These are phyloP conservation scores for Eucalyptus pauciflora DNA, from an alignment of 345 rosid species.

Conservation along the genomic window DNA sequence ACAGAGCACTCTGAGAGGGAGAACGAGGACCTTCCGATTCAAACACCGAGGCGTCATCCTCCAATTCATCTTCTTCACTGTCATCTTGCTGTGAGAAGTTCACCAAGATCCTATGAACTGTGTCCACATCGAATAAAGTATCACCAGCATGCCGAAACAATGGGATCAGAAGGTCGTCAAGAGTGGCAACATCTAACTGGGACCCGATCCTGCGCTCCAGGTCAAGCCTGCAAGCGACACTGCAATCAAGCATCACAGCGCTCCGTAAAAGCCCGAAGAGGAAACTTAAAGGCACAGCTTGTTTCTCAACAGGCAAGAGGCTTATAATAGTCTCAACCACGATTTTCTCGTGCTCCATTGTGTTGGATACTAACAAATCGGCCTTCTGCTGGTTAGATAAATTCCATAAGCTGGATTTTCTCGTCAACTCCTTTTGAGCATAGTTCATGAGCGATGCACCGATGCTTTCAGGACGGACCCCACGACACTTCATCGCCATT, in stretches of 20 bases:
- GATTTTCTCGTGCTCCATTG: constrained; percentile 48
- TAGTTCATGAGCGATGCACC: constrained; percentile 80
- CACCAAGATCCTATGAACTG: constrained; percentile 84
- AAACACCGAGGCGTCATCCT: constrained; percentile 71
- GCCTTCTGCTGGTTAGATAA: constrained; percentile 34
- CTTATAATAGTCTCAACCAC: constrained; percentile 79
- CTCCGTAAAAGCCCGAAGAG: constrained; percentile 86
- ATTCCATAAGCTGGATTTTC: constrained; percentile 59
- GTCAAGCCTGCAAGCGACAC: constrained; percentile 71
- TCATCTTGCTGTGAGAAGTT: constrained; percentile 93
- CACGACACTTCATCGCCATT: constrained; percentile 90
- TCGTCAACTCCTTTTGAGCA: constrained; percentile 86
- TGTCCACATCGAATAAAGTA: constrained; percentile 87
- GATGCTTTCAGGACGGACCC: constrained; percentile 93
- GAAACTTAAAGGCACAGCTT: constrained; percentile 72
- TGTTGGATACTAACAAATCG: constrained; percentile 19
- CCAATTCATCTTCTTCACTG: constrained; percentile 80
- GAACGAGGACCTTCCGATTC: constrained; percentile 75
- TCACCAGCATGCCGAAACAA: constrained; percentile 79
- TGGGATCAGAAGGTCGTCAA: constrained; percentile 89
- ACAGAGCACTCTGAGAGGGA: constrained; percentile 73
- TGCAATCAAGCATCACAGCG: constrained; percentile 78
- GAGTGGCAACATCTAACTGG: constrained; percentile 79
- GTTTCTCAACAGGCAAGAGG: constrained; percentile 85
- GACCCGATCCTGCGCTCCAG: constrained; percentile 89